Evolutionary conservation across 805 yeast species (phyloP).

Genomic region (Blastobotrys parvus): DNA sequence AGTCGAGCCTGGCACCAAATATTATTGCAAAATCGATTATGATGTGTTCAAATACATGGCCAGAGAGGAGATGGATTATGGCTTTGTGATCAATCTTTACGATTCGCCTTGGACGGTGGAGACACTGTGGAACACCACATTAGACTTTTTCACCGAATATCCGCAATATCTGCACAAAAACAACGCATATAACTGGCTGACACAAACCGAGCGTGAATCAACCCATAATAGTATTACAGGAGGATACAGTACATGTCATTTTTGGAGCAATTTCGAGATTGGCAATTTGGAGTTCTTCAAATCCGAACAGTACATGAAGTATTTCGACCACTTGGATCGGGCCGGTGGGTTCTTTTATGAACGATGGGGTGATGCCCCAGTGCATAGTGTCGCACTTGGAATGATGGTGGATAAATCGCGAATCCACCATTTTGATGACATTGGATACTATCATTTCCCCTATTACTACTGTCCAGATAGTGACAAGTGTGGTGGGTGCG

Average conservation of each 20-base stretch:
- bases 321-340: conserved; percentile 55
- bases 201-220: conserved; percentile 43
- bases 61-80: conserved; percentile 59
- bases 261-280: conserved; percentile 87
- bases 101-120: conserved; percentile 60
- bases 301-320: conserved; percentile 53
- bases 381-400: conserved; percentile 68
- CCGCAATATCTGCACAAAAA: conserved; percentile 53
- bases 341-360: conserved; percentile 83
- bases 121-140: conserved; percentile 61
- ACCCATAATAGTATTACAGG: conserved; percentile 36
- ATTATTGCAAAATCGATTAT: conserved; percentile 57
- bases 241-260: conserved; percentile 66
- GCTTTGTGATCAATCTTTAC: conserved; percentile 60
- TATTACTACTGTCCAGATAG: conserved; percentile 77
- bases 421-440: conserved; percentile 83
- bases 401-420: conserved; percentile 60
- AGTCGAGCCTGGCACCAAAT: conserved; percentile 65
- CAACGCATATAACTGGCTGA: conserved; percentile 46
- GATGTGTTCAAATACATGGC: conserved; percentile 33
- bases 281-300: conserved; percentile 78
- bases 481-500: conserved; percentile 45
- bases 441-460: conserved; percentile 74
- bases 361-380: conserved; percentile 93
- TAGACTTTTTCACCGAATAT: conserved; percentile 45